Base-by-base conservation (phyloP, 495 filamentous ascomycete genomes). In the Jackrogersella multiformis region DNA sequence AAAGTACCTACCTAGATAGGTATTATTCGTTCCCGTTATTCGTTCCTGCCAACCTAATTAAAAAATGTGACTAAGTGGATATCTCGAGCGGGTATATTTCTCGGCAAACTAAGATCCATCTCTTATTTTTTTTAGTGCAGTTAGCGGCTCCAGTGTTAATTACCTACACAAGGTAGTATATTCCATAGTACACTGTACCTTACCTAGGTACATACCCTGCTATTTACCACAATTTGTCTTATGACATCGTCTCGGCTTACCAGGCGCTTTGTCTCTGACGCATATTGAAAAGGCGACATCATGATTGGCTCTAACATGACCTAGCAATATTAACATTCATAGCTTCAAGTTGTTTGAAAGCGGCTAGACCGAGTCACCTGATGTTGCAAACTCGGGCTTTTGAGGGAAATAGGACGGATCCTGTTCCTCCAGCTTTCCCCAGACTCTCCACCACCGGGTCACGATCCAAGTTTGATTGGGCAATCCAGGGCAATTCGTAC, bases 331-430 rank as follows among this genome's bases (percentile, higher is more conserved):
- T 21, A 44, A 39, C 28, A 55, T 41, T 35, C 53, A 34, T 32
- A 34, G 9, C 45, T 51, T 62, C 23, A 44, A 26, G 21, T 48
- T 21, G 28, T 52, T 46, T 28, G 24, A 46, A 53, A 52, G 45
- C 65, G 65, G 39, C 30, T 39, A 54, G 39, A 23, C 20, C 23
- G 4, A 28, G 39, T 63, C 65, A 69, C 60, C 61, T 69, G 56
- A 61, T 56, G 18, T 24, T 13, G 35, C 2, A 51, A 26, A 32
- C 7, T 44, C 51, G 56, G 59, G 53, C 35, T 49, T 60, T 56
- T 53, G 28, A 64, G 34, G 46, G 52, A 59, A 60, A 56, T 52
- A 59, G 21, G 26, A 41, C 41, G 23, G 42, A 49, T 39, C 15
- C 36, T 32, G 34, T 42, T n/a, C 44, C 28, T 32, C 36, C 34